A percentile compares a stretch with the other conserved stretches of the same genome.
Conservation (phyloP, 495 filamentous ascomycete species). For the Haplographium delicatum region DNA sequence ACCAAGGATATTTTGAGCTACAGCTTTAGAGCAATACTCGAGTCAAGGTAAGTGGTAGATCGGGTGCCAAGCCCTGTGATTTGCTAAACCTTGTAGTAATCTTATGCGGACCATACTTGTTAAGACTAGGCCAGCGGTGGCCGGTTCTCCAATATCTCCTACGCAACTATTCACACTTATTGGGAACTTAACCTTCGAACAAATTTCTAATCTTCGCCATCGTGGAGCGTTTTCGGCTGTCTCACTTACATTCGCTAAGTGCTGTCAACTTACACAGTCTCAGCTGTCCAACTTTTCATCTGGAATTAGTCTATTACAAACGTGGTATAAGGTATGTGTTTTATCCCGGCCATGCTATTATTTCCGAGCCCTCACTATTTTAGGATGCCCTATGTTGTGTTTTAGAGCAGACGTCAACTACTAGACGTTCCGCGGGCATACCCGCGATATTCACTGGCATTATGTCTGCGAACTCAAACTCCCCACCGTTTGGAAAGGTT, state of each 20-base stretch:
- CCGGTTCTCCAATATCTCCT: conserved; percentile 32
- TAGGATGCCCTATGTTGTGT: conserved; percentile 61
- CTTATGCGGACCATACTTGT: conserved; percentile 52
- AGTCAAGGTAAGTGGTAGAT: conserved; percentile 63
- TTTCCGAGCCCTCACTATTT: not conserved
- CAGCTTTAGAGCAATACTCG: conserved; percentile 86
- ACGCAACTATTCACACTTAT: conserved; percentile 46
- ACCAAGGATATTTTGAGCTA: conserved; percentile 90
- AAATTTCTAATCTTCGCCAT: conserved; percentile 79
- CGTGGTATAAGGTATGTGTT: conserved; percentile 65
- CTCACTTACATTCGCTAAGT: conserved; percentile 75
- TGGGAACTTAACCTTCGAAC: conserved; percentile 68
- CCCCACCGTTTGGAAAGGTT: conserved; percentile 47
- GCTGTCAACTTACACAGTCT: conserved; percentile 54
- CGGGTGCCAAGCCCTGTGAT: not conserved
- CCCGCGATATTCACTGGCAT: conserved; percentile 79
- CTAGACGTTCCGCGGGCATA: conserved; percentile 85
- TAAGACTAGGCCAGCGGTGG: conserved; percentile 32
- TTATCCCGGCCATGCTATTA: no score
- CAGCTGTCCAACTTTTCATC: conserved; percentile 29
- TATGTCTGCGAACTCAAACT: conserved; percentile 48
- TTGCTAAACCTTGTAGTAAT: conserved; percentile 32
- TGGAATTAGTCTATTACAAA: conserved; percentile 33
- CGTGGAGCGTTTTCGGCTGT: conserved; percentile 93
- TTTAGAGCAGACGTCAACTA: conserved; percentile 68